Evolutionary conservation across 225 moss, liverwort and hornwort genomes (phyloP).

Genomic region (Straminergon stramineum): DNA sequence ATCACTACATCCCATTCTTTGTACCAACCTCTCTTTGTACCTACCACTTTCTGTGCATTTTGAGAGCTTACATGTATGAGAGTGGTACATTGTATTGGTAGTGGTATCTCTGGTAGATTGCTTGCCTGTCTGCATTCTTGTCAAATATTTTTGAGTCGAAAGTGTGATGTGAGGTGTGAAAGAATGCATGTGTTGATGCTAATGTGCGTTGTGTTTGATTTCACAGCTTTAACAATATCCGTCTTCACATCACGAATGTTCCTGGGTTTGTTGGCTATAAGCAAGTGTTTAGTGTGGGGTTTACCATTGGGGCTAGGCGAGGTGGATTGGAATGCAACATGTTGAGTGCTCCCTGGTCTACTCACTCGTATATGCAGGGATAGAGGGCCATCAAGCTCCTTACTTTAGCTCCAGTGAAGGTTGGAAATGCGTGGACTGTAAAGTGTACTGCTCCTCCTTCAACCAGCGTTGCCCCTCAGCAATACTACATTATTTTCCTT

Average conservation of each 20-base stretch:
- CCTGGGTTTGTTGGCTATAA: neutral
- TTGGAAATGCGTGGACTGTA: neutral
- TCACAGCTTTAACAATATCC: constrained; percentile 1
- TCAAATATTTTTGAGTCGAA: neutral
- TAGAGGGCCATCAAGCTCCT: constrained; percentile 15
- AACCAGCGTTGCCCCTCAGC: constrained; percentile 13
- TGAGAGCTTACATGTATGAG: neutral
- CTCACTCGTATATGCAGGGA: constrained; percentile 36
- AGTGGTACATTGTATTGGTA: neutral
- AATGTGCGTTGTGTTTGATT: neutral
- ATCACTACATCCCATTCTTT: neutral
- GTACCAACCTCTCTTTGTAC: neutral
- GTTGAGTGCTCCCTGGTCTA: constrained; percentile 22
- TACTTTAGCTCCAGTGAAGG: neutral
- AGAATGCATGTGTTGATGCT: neutral
- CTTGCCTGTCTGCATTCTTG: neutral
- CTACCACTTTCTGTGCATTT: neutral
- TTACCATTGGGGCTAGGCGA: neutral
- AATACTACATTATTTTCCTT: constrained; percentile 27
- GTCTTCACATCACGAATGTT: neutral
- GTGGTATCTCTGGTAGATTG: no score
- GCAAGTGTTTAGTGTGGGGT: neutral
- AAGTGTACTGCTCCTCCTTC: constrained; percentile 2
- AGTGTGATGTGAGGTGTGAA: neutral
- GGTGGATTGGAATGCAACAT: constrained; percentile 18